Conservation (phyloP, 2,329 filamentous ascomycete genomes). For the Fusarium lyarnte region DNA sequence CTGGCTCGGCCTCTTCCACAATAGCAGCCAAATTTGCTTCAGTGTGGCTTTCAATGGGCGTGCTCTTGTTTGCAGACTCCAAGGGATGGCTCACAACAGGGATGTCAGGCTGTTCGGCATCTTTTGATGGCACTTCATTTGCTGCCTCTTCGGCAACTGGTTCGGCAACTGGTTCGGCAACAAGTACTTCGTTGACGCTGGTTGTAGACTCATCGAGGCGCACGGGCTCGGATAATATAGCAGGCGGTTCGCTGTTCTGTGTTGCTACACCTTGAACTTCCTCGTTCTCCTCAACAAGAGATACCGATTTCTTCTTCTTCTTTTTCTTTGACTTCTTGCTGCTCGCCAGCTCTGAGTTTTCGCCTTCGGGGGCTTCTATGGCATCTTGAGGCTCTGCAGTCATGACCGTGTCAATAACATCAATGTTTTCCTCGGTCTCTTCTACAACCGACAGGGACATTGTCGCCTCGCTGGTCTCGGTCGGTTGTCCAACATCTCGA, state of each 20-base stretch:
- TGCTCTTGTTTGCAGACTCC: not conserved
- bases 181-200: not conserved
- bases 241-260: slow-evolving; percentile 15
- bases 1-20: slow-evolving; percentile 5
- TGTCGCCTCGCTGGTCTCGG: not conserved
- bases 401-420: not conserved
- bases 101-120: slow-evolving; percentile 8
- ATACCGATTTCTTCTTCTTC: slow-evolving; percentile 45
- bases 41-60: not conserved
- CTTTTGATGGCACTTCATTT: not conserved
- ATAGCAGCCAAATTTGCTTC: not conserved
- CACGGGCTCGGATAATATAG: slow-evolving; percentile 17
- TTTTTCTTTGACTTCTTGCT: slow-evolving; percentile 44
- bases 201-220: not conserved
- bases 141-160: not conserved
- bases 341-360: slow-evolving; percentile 14
- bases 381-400: slow-evolving; percentile 3
- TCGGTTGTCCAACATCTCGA: not conserved
- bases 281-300: slow-evolving; percentile 30
- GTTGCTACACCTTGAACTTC: not conserved
- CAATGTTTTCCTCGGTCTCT: not conserved
- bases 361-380: slow-evolving; percentile 20
- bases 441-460: not conserved
- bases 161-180: slow-evolving; percentile 30
- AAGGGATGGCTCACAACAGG: not conserved